Evolutionary conservation across 1,284 basidiomycete genomes (phyloP), one percentile per base, ranked within the genome.

Genomic region (Naganishia cerealis): DNA sequence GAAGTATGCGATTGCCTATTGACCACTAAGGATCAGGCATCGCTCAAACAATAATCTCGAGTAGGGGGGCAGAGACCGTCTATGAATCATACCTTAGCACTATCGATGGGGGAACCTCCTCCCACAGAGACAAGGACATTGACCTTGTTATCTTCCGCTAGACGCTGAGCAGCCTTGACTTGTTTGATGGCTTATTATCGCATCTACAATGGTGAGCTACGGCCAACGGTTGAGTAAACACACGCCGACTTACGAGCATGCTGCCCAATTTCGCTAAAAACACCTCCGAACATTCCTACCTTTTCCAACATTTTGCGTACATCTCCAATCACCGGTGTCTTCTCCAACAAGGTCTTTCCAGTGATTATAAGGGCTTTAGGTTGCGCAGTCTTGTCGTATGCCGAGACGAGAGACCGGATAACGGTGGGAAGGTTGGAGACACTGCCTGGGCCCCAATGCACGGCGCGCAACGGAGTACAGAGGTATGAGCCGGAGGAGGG

Each of bases 21-120:
- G 40, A 10, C 12, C 18, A 9, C 9, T 43, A 15, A 21, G 38
- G 26, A 7, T 50, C n/a, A 50, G 46, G 21, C 9, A 50, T 50
- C 16, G 43, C 16, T 50, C 46, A 36, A 33, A 40, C n/a, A 21
- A 38, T n/a, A 18, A 13, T 29, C 15, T 18, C 21, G 24, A 40
- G 24, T n/a, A 8, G 26, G 8, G 15, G 18, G 48, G 38, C 12
- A 54, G 57, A 26, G 16, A 39, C 26, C 18, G 57, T 21, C 9
- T n/a, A 16, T 56, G 33, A 40, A 21, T 38, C 67, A 46, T 7
- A 70, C 71, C 75, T 91, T 90, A 38, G 88, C 82, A 2, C 88
- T 89, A 76, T 92, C 90, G 68, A 91, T 83, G 13, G 90, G 89
- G 1, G 88, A 90, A 42, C 90, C 90, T 38, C 90, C 90, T 2